Percentiles rank a stretch among this genome's conserved stretches.
These are phyloP conservation scores for Turnera subulata DNA, from an alignment of 345 rosid genomes.

Conservation along the genomic window DNA sequence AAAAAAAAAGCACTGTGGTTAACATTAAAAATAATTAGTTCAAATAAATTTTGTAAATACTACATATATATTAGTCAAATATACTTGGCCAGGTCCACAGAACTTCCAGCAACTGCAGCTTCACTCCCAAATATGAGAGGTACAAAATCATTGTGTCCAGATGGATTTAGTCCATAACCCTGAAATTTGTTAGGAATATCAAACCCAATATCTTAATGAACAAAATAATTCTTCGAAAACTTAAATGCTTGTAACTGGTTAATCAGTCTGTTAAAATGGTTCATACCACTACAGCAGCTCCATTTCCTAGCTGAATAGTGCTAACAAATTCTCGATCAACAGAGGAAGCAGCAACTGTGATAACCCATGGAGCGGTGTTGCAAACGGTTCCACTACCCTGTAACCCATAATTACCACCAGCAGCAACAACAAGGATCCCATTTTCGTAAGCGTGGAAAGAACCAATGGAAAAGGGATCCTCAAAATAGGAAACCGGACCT, in stretches of 20 bases:
- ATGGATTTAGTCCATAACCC: background rate
- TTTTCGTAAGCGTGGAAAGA: conserved; percentile 9
- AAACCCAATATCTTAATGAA: no score
- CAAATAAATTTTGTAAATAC: no score
- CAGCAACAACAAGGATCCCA: conserved; percentile 6
- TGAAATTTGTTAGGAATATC: background rate
- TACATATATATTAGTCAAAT: no score
- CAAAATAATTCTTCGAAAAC: no score
- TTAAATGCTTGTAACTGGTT: background rate
- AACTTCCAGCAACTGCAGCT: no score
- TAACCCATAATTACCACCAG: conserved; percentile 10
- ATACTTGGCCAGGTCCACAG: no score
- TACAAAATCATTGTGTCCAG: background rate
- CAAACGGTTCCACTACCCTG: background rate
- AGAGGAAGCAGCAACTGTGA: conserved; percentile 3
- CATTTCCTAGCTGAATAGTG: background rate
- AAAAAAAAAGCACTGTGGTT: no score
- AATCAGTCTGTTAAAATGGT: background rate
- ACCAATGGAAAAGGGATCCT: conserved; percentile 8
- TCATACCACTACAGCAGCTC: background rate
- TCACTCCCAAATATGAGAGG: background rate
- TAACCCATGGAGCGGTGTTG: conserved; percentile 10
- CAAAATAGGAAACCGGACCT: background rate
- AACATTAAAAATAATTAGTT: no score
- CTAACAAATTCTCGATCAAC: conserved; percentile 9